A percentile compares a stretch with the other conserved stretches of the same genome.
phyloP scores from a whole-genome alignment of 2,329 filamentous ascomycete species.

The Stachybotrys chartarum region DNA sequence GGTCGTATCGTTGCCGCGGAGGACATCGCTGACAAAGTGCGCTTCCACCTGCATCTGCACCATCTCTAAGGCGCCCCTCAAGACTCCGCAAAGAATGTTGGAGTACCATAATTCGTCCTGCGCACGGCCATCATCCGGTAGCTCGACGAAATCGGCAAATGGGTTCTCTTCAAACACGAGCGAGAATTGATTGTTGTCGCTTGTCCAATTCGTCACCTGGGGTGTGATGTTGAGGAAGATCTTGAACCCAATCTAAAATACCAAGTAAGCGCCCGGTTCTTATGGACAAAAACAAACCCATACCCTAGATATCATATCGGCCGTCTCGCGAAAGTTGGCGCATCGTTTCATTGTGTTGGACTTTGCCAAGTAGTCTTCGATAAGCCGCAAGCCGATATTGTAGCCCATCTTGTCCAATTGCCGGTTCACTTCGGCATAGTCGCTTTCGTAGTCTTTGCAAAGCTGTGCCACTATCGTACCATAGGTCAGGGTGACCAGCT shows the following conservation, averaged over 20 bases:
- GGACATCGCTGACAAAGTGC: conserved; percentile 88
- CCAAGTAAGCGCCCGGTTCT: conserved; percentile 9
- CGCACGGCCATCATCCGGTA: conserved; percentile 89
- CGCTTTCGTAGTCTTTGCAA: conserved; percentile 90
- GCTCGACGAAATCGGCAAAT: conserved; percentile 91
- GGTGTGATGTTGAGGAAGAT: conserved; percentile 98
- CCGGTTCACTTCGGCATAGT: conserved; percentile 94
- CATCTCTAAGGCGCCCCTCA: conserved; percentile 92
- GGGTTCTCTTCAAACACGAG: conserved; percentile 96
- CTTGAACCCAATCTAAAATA: conserved; percentile 85
- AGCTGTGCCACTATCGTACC: conserved; percentile 95
- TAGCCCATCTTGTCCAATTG: conserved; percentile 99
- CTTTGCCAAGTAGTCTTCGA: conserved; percentile 96
- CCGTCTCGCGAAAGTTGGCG: conserved; percentile 88
- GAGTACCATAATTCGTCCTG: conserved; percentile 99
- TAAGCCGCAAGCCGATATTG: conserved; percentile 91
- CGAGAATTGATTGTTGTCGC: conserved; percentile 93
- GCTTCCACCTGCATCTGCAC: conserved; percentile 99
- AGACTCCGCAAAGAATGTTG: conserved; percentile 89
- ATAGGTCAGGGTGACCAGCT: conserved; percentile 94
- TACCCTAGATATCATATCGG: conserved; percentile 93
- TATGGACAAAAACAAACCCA: neutral
- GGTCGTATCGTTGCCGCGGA: conserved; percentile 90
- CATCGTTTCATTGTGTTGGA: conserved; percentile 85
- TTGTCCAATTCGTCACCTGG: conserved; percentile 89